These are phyloP conservation scores for Jaltomata sinuosa DNA, from an alignment of 257 asterid genomes.

Conservation along the genomic window DNA sequence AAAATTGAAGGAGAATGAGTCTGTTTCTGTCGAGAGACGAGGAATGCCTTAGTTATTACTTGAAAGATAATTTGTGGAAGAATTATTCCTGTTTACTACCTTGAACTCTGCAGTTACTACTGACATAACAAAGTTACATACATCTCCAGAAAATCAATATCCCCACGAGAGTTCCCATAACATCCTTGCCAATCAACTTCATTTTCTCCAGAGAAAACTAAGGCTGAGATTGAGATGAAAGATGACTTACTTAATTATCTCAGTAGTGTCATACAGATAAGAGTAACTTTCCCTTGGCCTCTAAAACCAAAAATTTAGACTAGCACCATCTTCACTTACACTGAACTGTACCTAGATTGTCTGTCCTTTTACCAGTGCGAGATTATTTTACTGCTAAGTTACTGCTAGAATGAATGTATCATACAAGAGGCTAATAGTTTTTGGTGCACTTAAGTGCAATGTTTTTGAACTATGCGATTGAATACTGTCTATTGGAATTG, in stretches of 20 bases:
- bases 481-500: neutral
- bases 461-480: too few relatives aligned
- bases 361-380: neutral
- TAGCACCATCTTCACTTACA: neutral
- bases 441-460: neutral
- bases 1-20: neutral
- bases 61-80: neutral
- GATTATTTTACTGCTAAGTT: neutral
- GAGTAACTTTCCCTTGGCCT: neutral
- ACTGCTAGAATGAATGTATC: neutral
- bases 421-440: neutral
- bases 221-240: neutral
- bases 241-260: too few relatives aligned
- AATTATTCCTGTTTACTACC: neutral
- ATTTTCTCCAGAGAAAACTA: neutral
- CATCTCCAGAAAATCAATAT: neutral
- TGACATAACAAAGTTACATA: neutral
- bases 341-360: neutral
- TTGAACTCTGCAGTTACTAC: neutral
- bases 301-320: too few relatives aligned
- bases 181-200: neutral
- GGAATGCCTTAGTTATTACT: neutral
- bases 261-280: too few relatives aligned
- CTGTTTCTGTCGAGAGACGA: neutral
- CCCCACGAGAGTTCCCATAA: neutral